Conservation (phyloP, 1,284 basidiomycete species). For the Ceratobasidium sp. region DNA sequence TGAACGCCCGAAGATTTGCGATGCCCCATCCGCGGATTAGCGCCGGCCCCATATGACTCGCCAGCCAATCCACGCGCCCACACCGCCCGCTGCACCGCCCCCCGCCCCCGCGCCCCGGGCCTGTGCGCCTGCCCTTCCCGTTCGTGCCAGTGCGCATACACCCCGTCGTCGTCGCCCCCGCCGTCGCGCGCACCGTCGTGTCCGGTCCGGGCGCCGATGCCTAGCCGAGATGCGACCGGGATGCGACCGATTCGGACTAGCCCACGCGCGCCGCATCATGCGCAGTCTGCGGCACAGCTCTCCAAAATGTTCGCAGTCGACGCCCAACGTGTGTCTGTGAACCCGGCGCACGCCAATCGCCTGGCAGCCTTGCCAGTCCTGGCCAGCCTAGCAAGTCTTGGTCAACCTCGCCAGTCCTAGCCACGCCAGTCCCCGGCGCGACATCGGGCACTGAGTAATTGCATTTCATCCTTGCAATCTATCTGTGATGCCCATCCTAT, state of each 20-base stretch:
- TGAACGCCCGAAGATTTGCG: background rate
- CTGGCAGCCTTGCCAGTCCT: no score
- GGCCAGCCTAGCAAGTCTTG: no score
- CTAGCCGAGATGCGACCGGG: background rate
- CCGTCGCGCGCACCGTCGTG: background rate
- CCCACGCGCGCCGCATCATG: background rate
- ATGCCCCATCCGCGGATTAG: constrained; percentile 18
- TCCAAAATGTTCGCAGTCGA: no score
- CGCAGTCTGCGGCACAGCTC: no score
- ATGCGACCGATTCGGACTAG: background rate
- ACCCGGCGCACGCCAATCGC: no score
- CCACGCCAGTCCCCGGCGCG: background rate
- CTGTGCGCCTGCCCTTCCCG: background rate
- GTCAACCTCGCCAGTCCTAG: no score
- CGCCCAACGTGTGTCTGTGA: no score
- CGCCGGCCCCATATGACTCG: constrained; percentile 2
- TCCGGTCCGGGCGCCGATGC: background rate
- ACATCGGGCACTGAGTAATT: no score
- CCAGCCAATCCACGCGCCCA: background rate
- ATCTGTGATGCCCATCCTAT: no score
- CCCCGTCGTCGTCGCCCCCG: background rate
- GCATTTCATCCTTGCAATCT: no score
- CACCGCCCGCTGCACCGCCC: constrained; percentile 18
- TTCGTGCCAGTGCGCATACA: background rate
- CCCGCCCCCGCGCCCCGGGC: background rate